Evolutionary conservation across 768 basidiomycete species (phyloP), one percentile per base, ranked within the genome.

Genomic region (Lenzites betulinus): DNA sequence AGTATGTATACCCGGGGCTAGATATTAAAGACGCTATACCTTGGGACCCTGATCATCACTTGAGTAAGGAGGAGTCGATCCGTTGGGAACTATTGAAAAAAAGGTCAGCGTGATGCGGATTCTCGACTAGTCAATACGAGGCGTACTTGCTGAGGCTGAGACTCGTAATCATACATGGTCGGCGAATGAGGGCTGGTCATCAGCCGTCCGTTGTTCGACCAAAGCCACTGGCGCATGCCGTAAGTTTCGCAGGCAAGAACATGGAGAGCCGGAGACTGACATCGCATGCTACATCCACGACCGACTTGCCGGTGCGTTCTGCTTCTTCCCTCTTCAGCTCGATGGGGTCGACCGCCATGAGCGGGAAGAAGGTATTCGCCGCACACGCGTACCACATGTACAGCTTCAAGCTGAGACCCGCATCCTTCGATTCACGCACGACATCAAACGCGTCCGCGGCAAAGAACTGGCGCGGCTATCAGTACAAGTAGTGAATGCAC

Each of bases 61-160:
- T 4, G 30, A 33, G 6, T 33, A 5, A 33, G 4, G 30, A 11
- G 11, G 6, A 5, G 4, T 11, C 30, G 4, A 33, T 39, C 38
- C 4, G 4, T 13, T 13, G 15, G 7, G 15, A 15, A 49, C 13
- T 9, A 44, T 7, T 30, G 26, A 1, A 16, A 5, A 49, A 6
- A 30, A 30, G 51, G 13, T 23, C 23, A 22, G 44, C 13, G 9
- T 8, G 6, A 25, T 13, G 22, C 44, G 13, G 11, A 42, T 8
- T 43, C n/a, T 9, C 5, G 3, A 20, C 18, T 4, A 46, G 23
- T 8, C 18, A 8, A 43, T 8, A 46, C 15, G 12, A 16, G 11
- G 15, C 54, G 4, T 56, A 56, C 54, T 18, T 7, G 22, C n/a
- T 56, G 54, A 2, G 54, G 46, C 23, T 56, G 54, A 1, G 25